These are phyloP conservation scores for Physcomitrium patens DNA, from an alignment of 225 moss, liverwort and hornwort species.

Conservation along the genomic window DNA sequence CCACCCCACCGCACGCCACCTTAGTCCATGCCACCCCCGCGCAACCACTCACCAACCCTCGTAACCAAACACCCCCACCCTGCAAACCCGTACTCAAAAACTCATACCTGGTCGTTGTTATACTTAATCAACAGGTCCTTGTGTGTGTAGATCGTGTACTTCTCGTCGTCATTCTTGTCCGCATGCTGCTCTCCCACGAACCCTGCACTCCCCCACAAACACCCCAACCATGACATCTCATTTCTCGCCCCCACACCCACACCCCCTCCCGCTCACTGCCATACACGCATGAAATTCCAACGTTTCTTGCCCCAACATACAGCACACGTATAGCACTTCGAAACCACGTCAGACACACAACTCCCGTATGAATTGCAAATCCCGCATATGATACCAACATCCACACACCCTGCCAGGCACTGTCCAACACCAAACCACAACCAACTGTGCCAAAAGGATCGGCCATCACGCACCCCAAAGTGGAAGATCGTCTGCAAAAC, in stretches of 20 bases:
- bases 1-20: slow-evolving; percentile 7
- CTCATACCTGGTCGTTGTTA: slow-evolving; percentile 82
- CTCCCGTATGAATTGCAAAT: not conserved
- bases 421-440: slow-evolving; percentile 8
- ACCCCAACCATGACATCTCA: too few species aligned
- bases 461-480: slow-evolving; percentile 79
- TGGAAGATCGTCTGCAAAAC: slow-evolving; percentile 85
- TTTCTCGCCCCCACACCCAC: too few species aligned
- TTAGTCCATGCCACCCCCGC: not conserved
- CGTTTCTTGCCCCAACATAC: too few species aligned
- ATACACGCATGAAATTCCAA: too few species aligned
- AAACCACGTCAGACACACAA: too few species aligned
- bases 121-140: slow-evolving; percentile 78
- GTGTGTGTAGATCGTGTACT: slow-evolving; percentile 66
- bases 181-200: slow-evolving; percentile 81
- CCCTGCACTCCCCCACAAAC: slow-evolving; percentile 50
- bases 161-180: slow-evolving; percentile 58
- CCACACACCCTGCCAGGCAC: slow-evolving; percentile 5
- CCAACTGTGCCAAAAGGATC: not conserved
- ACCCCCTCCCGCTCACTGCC: too few species aligned
- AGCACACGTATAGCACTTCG: too few species aligned
- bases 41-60: not conserved
- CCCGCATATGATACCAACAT: slow-evolving; percentile 10
- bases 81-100: slow-evolving; percentile 1
- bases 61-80: not conserved